Evolutionary conservation across 2,329 filamentous ascomycete genomes (phyloP).

Genomic region (Monosporascus sp.): DNA sequence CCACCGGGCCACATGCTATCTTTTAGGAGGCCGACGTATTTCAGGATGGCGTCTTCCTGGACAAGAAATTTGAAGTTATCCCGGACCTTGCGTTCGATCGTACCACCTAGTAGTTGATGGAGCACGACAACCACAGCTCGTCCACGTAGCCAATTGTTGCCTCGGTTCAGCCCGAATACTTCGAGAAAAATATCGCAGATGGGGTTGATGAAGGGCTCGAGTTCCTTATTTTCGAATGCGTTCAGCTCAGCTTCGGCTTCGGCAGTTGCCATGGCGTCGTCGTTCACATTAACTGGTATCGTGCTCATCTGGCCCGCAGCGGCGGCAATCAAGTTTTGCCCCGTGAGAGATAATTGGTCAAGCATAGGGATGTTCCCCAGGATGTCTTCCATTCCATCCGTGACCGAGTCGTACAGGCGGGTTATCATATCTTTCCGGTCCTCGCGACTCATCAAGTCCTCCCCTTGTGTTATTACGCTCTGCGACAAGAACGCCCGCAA

Average conservation of each 20-base stretch:
- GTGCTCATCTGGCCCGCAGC: slow-evolving; percentile 60
- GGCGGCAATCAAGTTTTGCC: slow-evolving; percentile 82
- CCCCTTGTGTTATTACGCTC: slow-evolving; percentile 65
- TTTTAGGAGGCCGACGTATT: slow-evolving; percentile 68
- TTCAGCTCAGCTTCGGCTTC: slow-evolving; percentile 93
- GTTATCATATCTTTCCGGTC: slow-evolving; percentile 85
- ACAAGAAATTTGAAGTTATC: slow-evolving; percentile 71
- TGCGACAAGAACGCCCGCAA: slow-evolving; percentile 89
- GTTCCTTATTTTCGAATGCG: slow-evolving; percentile 83
- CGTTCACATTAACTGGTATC: slow-evolving; percentile 45
- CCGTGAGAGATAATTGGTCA: slow-evolving; percentile 87
- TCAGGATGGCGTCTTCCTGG: slow-evolving; percentile 72
- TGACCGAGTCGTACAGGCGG: slow-evolving; percentile 91
- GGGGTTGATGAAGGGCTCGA: slow-evolving; percentile 95
- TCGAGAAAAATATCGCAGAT: slow-evolving; percentile 98
- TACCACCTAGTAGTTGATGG: slow-evolving; percentile 91
- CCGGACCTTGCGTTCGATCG: slow-evolving; percentile 90
- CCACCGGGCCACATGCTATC: slow-evolving; percentile 80
- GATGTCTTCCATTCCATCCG: slow-evolving; percentile 97
- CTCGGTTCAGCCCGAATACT: slow-evolving; percentile 86
- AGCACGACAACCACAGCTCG: slow-evolving; percentile 93
- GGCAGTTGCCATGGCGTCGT: slow-evolving; percentile 47
- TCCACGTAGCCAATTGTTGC: slow-evolving; percentile 95
- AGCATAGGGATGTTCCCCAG: slow-evolving; percentile 92
- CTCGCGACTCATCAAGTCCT: slow-evolving; percentile 51